phyloP scores from a whole-genome alignment of 2,329 filamentous ascomycete species.

The Chaetoscypha palmicola region DNA sequence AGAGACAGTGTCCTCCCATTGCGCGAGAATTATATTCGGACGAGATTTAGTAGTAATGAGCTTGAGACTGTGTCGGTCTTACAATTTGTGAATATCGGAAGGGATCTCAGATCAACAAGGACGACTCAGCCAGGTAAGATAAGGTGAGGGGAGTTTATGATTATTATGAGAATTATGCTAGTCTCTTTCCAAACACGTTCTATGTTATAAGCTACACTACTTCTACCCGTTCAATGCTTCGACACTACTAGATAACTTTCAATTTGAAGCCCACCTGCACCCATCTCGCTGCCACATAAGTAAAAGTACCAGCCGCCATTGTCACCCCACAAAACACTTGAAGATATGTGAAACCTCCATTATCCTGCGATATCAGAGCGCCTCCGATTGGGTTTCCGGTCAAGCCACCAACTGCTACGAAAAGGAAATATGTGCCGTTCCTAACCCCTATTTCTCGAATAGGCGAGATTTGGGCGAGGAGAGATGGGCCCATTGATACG shows the following conservation, averaged over 20 bases:
- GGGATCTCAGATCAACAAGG: too few species aligned
- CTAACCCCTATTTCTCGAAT: conserved; percentile 63
- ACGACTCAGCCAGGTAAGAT: too few species aligned
- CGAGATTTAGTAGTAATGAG: too few species aligned
- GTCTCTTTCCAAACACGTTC: too few species aligned
- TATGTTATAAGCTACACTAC: too few species aligned
- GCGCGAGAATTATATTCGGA: too few species aligned
- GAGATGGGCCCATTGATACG: conserved; percentile 53
- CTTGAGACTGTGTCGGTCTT: too few species aligned
- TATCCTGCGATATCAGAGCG: conserved; percentile 45
- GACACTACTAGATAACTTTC: conserved; percentile 25
- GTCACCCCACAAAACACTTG: conserved; percentile 59
- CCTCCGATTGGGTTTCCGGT: conserved; percentile 63
- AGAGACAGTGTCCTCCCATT: too few species aligned
- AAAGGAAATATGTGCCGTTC: conserved; percentile 55
- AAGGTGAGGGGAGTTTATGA: too few species aligned
- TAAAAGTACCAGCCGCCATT: conserved; percentile 36
- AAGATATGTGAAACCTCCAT: conserved; percentile 42
- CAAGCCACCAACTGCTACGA: conserved; percentile 57
- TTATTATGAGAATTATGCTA: too few species aligned
- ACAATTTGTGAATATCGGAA: too few species aligned
- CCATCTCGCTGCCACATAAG: conserved; percentile 34
- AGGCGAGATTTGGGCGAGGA: conserved; percentile 65
- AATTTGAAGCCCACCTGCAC: conserved; percentile 24
- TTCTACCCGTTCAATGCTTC: too few species aligned